A percentile compares a stretch with the other conserved stretches of the same genome.
These are phyloP conservation scores for Aspergillus sp. DNA, from an alignment of 2,329 filamentous ascomycete genomes.

Conservation along the genomic window DNA sequence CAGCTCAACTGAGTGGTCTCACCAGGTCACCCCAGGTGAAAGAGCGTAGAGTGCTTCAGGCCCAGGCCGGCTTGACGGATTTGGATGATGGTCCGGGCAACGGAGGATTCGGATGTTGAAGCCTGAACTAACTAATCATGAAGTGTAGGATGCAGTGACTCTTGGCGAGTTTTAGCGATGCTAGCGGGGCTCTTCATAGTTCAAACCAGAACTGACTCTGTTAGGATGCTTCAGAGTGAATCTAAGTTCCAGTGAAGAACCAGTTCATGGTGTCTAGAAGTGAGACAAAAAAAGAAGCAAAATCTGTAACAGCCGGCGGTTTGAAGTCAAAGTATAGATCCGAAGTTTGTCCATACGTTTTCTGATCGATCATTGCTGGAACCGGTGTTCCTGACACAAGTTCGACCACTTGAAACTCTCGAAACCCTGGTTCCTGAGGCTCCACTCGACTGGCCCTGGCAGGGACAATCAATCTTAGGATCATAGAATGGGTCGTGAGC, in stretches of 20 bases:
- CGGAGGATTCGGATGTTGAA: conserved; percentile 1
- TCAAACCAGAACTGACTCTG: neutral
- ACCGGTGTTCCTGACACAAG: conserved; percentile 22
- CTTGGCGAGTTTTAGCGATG: neutral
- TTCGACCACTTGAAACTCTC: conserved; percentile 8
- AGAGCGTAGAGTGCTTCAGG: conserved; percentile 5
- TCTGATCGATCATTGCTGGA: conserved; percentile 21
- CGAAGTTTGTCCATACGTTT: conserved; percentile 13
- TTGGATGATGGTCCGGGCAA: neutral
- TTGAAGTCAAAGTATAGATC: neutral
- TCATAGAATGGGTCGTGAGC: conserved; percentile 8
- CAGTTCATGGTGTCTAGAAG: neutral
- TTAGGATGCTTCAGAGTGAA: conserved; percentile 13
- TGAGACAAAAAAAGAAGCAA: conserved; percentile 12
- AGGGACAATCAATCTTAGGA: conserved; percentile 2
- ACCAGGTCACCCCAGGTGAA: neutral
- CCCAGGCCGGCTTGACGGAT: neutral
- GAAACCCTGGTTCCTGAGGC: conserved; percentile 20
- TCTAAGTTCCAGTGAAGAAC: neutral
- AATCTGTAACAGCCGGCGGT: conserved; percentile 3
- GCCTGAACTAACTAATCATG: neutral
- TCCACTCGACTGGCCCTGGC: conserved; percentile 4
- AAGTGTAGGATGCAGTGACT: neutral
- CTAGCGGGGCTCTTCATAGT: conserved; percentile 4
- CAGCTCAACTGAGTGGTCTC: neutral